Conservation (phyloP, 2,329 filamentous ascomycete species). For the Ophiocordyceps camponoti-rufipedis region DNA sequence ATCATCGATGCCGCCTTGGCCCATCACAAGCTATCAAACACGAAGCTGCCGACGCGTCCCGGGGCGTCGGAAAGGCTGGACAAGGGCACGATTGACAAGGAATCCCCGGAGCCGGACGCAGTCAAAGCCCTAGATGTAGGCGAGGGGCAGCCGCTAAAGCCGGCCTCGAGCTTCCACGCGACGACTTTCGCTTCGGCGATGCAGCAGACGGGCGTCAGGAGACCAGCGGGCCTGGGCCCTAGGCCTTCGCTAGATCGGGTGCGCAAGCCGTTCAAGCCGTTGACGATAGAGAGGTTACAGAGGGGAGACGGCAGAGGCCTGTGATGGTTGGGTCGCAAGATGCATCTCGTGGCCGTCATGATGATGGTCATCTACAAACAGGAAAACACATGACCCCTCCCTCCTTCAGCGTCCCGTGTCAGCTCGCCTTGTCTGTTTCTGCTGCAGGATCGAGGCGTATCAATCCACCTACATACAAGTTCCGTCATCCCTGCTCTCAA, state of each 20-base stretch:
- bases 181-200: constrained; percentile 28
- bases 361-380: too few relatives aligned
- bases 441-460: too few relatives aligned
- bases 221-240: constrained; percentile 24
- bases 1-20: constrained; percentile 13
- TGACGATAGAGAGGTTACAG: constrained; percentile 27
- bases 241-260: constrained; percentile 31
- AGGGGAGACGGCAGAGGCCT: too few relatives aligned
- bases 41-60: constrained; percentile 17
- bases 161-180: constrained; percentile 27
- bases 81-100: constrained; percentile 1
- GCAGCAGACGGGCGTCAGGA: constrained; percentile 20
- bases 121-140: constrained; percentile 7
- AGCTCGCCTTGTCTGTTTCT: too few relatives aligned
- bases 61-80: constrained; percentile 3
- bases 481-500: neutral
- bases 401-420: too few relatives aligned
- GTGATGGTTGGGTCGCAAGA: too few relatives aligned
- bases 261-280: constrained; percentile 36
- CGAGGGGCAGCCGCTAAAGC: constrained; percentile 9
- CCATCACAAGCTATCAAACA: constrained; percentile 23
- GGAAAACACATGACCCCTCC: too few relatives aligned
- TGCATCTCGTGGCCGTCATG: too few relatives aligned
- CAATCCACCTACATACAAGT: too few relatives aligned
- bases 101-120: constrained; percentile 18